These are phyloP conservation scores for Echria macrotheca DNA, from an alignment of 495 filamentous ascomycete species.

Conservation along the genomic window DNA sequence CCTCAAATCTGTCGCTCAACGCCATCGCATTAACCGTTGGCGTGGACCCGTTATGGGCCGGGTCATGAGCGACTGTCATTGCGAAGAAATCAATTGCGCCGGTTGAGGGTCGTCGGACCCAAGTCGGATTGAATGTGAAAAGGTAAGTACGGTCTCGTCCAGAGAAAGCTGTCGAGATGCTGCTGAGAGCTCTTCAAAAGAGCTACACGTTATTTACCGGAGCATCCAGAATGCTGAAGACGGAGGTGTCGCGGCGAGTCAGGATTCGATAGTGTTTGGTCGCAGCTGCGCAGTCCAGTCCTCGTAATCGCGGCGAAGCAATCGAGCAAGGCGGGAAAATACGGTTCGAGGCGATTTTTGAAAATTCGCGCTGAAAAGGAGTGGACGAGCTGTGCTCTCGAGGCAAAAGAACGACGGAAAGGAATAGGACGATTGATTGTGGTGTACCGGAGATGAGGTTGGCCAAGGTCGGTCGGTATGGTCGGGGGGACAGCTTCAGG, in stretches of 20 bases:
- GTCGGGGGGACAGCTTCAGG: conserved; percentile 7
- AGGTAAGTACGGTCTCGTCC: too few relatives aligned
- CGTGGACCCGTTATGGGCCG: conserved; percentile 52
- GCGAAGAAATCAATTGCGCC: conserved; percentile 21
- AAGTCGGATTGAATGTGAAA: too few relatives aligned
- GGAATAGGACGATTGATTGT: conserved; percentile 25
- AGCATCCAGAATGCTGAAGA: conserved; percentile 27
- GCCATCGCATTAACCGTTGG: conserved; percentile 39
- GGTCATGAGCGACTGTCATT: conserved; percentile 67
- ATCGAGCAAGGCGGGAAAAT: too few relatives aligned
- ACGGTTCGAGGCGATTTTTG: too few relatives aligned
- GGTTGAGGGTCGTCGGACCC: conserved; percentile 1
- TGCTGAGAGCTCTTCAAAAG: conserved; percentile 31
- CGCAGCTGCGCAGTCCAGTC: background rate
- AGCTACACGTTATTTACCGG: conserved; percentile 29
- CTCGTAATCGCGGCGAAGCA: background rate
- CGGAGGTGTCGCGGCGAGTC: too few relatives aligned
- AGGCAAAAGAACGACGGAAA: conserved; percentile 28
- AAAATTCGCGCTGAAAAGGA: too few relatives aligned
- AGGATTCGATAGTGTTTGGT: background rate
- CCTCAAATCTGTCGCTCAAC: conserved; percentile 86
- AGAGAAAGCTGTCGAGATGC: too few relatives aligned
- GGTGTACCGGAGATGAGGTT: conserved; percentile 15
- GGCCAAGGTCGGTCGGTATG: conserved; percentile 19
- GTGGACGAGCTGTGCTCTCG: conserved; percentile 28